phyloP scores from a whole-genome alignment of 1,284 basidiomycete species.

The Termitomyces sp. region DNA sequence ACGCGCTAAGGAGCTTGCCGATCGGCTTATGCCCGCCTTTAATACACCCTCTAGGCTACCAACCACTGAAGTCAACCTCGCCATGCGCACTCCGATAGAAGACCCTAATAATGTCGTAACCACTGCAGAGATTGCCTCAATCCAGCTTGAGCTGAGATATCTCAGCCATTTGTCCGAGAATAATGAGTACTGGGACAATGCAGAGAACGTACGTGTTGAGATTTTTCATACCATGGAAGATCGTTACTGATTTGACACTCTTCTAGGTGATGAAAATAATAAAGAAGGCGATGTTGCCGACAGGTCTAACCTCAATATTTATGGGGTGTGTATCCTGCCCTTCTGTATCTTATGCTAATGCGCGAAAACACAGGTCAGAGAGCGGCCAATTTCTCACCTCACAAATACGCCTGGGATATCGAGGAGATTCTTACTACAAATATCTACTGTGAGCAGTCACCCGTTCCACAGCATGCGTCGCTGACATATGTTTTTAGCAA shows the following conservation, averaged over 20 bases:
- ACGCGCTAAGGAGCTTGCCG: constrained; percentile 75
- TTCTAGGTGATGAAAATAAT: constrained; percentile 48
- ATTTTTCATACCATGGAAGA: not conserved
- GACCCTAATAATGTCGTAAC: constrained; percentile 67
- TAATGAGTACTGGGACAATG: constrained; percentile 77
- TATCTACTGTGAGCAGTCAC: constrained; percentile 61
- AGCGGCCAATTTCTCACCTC: constrained; percentile 68
- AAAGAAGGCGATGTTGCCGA: constrained; percentile 44
- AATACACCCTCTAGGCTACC: constrained; percentile 82
- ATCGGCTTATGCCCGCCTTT: constrained; percentile 82
- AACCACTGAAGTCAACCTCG: constrained; percentile 74
- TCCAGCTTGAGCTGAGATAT: constrained; percentile 90
- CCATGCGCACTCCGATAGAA: constrained; percentile 55
- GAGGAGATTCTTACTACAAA: constrained; percentile 90
- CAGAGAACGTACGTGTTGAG: constrained; percentile 53
- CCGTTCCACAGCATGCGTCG: not conserved
- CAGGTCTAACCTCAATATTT: constrained; percentile 75
- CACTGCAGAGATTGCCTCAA: constrained; percentile 79
- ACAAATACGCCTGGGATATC: constrained; percentile 80
- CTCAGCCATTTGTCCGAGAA: constrained; percentile 77
- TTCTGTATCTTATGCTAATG: not conserved
- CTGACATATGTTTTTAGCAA: constrained; percentile 39
- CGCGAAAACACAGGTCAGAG: constrained; percentile 38
- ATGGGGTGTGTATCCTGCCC: constrained; percentile 46
- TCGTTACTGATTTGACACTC: not conserved